Evolutionary conservation across 208 protist genomes (phyloP), one percentile per base, ranked within the genome.

Genomic region (Trypanosoma theileri): DNA sequence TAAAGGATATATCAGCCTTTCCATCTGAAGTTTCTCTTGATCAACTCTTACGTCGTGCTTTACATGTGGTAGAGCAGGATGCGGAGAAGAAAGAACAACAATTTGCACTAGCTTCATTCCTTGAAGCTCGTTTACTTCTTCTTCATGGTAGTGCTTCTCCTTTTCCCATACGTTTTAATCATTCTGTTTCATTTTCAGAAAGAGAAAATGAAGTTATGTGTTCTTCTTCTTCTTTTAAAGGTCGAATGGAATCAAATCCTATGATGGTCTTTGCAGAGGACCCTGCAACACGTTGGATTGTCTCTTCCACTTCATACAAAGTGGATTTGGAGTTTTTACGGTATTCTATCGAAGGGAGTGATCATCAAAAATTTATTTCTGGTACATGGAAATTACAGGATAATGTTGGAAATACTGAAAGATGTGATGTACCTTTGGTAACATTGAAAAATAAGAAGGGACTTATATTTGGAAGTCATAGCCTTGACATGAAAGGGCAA

Each of bases 361-460:
- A 42, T 16, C n/a, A 22, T 11, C 42, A 12, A 11, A 31, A 14
- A 46, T 8, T 21, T 28, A 59, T 70, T 53, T 56, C 71, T 17
- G 71, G 44, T 19, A 59, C 46, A 21, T 76, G 55, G 54, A 16
- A 22, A 17, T 10, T 76, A 31, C 46, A 28, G n/a, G 71, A 76
- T 54, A 50, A 66, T 31, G 35, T 58, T 10, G 64, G 35, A 22
- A 76, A 76, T 24, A 46, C 19, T 4, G 71, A 76, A 45, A 16
- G 12, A 6, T 45, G 48, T 35, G 41, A 66, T 46, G 22, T 76
- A 13, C 56, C 63, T 16, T 50, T 76, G 9, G 19, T 66, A 21
- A 16, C 0, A 21, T 35, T 76, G 0, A 68, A 54, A 50, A 63
- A 66, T 42, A 69, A 46, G n/a, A 53, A 12, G 8, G 64, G 64